Conservation (phyloP, 2,329 filamentous ascomycete genomes). For the Fonsecaea multimorphosa region DNA sequence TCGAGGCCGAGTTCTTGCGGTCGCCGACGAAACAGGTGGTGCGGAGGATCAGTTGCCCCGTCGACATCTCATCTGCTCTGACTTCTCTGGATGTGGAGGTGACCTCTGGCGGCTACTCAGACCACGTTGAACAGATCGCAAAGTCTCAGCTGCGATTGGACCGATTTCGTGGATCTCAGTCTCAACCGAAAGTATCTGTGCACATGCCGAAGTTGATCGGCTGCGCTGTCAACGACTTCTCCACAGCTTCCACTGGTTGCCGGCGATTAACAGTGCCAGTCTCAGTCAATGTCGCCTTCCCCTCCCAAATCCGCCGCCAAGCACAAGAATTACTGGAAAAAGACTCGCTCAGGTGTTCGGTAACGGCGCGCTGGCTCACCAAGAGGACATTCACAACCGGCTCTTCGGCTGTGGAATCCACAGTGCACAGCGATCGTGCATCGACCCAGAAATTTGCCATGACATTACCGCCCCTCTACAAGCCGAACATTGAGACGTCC, state of each 20-base stretch:
- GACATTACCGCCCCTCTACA: slow-evolving; percentile 32
- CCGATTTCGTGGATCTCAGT: slow-evolving; percentile 13
- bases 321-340: slow-evolving; percentile 10
- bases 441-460: slow-evolving; percentile 28
- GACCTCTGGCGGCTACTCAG: neutral
- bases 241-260: slow-evolving; percentile 26
- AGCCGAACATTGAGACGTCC: slow-evolving; percentile 10
- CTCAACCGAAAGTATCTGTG: slow-evolving; percentile 27
- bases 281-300: slow-evolving; percentile 21
- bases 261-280: slow-evolving; percentile 32
- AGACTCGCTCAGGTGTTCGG: slow-evolving; percentile 19
- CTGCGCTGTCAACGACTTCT: slow-evolving; percentile 22
- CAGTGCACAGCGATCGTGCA: slow-evolving; percentile 23
- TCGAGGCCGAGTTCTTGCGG: slow-evolving; percentile 32
- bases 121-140: slow-evolving; percentile 18
- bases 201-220: slow-evolving; percentile 30
- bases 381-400: slow-evolving; percentile 29
- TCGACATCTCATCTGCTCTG: slow-evolving; percentile 29
- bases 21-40: slow-evolving; percentile 25
- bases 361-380: slow-evolving; percentile 34
- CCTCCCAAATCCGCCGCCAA: slow-evolving; percentile 13
- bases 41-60: slow-evolving; percentile 28
- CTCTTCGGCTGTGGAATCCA: slow-evolving; percentile 18
- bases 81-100: slow-evolving; percentile 31
- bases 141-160: slow-evolving; percentile 28